phyloP scores from a whole-genome alignment of 2,329 filamentous ascomycete genomes.

The Diaporthe australafricana region DNA sequence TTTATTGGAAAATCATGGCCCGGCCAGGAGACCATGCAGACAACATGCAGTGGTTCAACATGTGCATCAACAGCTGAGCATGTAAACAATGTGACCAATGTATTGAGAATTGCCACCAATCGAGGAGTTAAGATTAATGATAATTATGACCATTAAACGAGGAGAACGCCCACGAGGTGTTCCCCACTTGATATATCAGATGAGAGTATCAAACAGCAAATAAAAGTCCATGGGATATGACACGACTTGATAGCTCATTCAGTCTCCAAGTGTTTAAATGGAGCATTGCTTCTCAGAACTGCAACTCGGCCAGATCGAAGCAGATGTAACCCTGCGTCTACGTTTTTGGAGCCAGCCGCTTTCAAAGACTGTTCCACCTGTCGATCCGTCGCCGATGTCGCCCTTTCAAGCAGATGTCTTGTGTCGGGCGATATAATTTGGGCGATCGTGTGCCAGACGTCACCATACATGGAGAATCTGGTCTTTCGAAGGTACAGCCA shows the following conservation, averaged over 20 bases:
- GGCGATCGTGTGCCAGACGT: constrained; percentile 2
- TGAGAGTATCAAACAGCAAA: too few relatives aligned
- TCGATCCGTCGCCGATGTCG: not conserved
- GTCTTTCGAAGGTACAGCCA: not conserved
- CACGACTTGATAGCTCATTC: too few relatives aligned
- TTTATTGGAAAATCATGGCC: not conserved
- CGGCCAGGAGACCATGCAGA: not conserved
- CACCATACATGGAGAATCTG: not conserved
- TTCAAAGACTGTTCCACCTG: not conserved
- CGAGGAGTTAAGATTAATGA: too few relatives aligned
- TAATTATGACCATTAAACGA: too few relatives aligned
- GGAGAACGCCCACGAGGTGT: too few relatives aligned
- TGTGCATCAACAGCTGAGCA: not conserved
- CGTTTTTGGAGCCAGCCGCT: not conserved
- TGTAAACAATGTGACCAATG: too few relatives aligned
- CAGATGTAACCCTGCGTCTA: not conserved
- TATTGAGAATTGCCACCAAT: too few relatives aligned
- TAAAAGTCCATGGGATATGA: too few relatives aligned
- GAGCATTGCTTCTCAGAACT: not conserved
- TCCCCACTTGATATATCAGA: too few relatives aligned
- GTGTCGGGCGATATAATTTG: constrained; percentile 5
- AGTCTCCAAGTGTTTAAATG: not conserved
- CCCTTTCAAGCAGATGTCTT: not conserved
- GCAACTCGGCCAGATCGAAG: not conserved
- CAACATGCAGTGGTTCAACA: not conserved